Evolutionary conservation across 768 basidiomycete genomes (phyloP), one percentile per base, ranked within the genome.

Genomic region (Termitomyces sp.): DNA sequence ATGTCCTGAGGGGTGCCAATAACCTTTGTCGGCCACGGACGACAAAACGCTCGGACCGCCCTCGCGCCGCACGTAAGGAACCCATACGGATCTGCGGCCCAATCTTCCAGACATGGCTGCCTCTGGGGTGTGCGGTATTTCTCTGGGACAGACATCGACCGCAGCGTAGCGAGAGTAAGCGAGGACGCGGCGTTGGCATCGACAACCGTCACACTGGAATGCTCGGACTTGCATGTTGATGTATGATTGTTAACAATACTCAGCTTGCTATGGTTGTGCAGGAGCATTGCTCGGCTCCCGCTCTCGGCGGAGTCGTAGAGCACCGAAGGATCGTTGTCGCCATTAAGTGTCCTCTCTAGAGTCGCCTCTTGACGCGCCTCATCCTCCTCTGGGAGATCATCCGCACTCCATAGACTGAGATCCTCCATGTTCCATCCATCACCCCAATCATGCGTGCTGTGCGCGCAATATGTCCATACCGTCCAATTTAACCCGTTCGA

Each of bases 371-470:
- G 22, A 33, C 67, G 46, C 44, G 65, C 52, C 54, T 61, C 64
- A 46, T 61, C 60, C 60, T 62, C 60, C 41, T 63, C 69, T 53
- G 67, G 65, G 59, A 85, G 61, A 69, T 98, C 95, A 63, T 94
- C 91, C 4, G 71, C 63, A 64, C 87, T 88, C 91, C 91, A 98
- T 15, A 98, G 61, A 63, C 91, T 93, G 59, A 98, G 70, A 74
- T 98, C 96, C 74, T 99, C 96, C 73, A 91, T 84, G 70, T 98
- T 95, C 96, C 95, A 99, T 1, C 87, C 87, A 72, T 99, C 96
- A 15, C 96, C 94, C 92, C 91, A 97, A 67, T 83, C 76, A 68
- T 98, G 93, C 27, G 78, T 79, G 67, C 87, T 87, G 65, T 96
- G 91, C 0, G 89, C 77, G 59, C 89, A 88, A 69, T 95, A 97